These are phyloP conservation scores for Vachellia collinsii DNA, from an alignment of 306 rosid genomes.

Conservation along the genomic window DNA sequence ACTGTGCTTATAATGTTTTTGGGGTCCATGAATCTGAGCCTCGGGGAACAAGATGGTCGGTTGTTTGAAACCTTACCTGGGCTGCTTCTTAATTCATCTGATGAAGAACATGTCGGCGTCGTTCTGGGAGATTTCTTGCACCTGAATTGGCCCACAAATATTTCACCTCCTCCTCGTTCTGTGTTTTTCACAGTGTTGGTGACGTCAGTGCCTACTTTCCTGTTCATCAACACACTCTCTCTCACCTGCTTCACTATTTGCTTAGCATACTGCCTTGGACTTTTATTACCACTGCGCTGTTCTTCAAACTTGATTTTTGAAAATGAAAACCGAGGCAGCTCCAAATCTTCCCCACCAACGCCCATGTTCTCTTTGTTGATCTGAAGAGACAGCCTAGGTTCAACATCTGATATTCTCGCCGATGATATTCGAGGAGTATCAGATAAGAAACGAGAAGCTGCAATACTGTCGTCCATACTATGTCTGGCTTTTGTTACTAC, in stretches of 20 bases:
- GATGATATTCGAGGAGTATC: constrained; percentile 76
- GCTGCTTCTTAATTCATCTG: not conserved
- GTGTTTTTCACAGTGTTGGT: constrained; percentile 60
- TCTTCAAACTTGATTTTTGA: constrained; percentile 51
- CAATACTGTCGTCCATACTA: constrained; percentile 36
- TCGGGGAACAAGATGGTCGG: constrained; percentile 46
- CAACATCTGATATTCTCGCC: constrained; percentile 73
- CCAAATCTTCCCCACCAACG: constrained; percentile 44
- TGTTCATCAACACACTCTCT: constrained; percentile 59
- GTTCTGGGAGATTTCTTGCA: constrained; percentile 44
- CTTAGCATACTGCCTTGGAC: constrained; percentile 62
- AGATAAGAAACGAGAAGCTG: constrained; percentile 62
- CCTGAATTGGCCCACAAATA: constrained; percentile 42
- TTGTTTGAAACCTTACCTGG: not conserved
- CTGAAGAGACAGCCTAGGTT: constrained; percentile 81
- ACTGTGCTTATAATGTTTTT: constrained; percentile 40
- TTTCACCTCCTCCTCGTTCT: constrained; percentile 43
- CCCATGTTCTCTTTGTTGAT: constrained; percentile 64
- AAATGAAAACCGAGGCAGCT: constrained; percentile 51
- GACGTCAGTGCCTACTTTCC: constrained; percentile 75
- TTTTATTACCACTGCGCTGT: constrained; percentile 28
- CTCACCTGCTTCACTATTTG: constrained; percentile 80
- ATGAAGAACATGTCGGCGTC: not conserved
- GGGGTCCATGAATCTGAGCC: constrained; percentile 52
- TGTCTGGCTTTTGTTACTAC: constrained; percentile 45